These are phyloP conservation scores for Casuarina glauca DNA, from an alignment of 306 rosid species.

Conservation along the genomic window DNA sequence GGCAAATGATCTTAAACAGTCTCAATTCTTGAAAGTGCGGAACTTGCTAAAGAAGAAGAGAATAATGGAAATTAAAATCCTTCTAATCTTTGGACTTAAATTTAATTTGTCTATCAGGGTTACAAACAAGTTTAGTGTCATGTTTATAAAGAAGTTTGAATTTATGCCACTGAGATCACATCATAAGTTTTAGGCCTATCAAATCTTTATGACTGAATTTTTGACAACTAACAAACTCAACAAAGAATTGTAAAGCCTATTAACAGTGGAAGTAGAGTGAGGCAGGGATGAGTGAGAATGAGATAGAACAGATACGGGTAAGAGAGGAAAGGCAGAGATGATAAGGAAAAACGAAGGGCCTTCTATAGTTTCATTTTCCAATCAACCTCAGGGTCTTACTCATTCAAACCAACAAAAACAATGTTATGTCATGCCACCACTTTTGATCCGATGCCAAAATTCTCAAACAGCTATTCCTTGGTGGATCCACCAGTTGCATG, in stretches of 20 bases:
- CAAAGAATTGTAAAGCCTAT: not conserved
- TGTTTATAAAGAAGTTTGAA: constrained; percentile 2
- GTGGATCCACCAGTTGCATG: not conserved
- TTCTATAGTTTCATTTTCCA: not conserved
- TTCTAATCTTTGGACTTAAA: not conserved
- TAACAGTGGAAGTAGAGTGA: not conserved
- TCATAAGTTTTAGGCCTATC: not conserved
- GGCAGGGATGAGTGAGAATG: not conserved
- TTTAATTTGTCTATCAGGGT: not conserved
- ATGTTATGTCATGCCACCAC: not conserved
- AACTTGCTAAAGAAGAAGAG: not conserved
- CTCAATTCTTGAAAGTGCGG: too few species aligned
- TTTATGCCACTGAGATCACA: not conserved
- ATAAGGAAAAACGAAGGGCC: not conserved
- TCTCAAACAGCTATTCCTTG: not conserved
- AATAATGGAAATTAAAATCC: not conserved
- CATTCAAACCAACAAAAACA: not conserved
- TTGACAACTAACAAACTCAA: not conserved
- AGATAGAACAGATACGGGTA: not conserved
- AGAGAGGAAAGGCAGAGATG: not conserved
- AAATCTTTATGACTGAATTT: constrained; percentile 5
- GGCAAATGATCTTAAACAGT: not conserved
- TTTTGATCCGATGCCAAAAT: not conserved
- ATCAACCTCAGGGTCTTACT: not conserved
- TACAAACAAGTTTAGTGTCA: not conserved